phyloP scores from a whole-genome alignment of 148 eudicot genomes.

The Euryodendron excelsum region DNA sequence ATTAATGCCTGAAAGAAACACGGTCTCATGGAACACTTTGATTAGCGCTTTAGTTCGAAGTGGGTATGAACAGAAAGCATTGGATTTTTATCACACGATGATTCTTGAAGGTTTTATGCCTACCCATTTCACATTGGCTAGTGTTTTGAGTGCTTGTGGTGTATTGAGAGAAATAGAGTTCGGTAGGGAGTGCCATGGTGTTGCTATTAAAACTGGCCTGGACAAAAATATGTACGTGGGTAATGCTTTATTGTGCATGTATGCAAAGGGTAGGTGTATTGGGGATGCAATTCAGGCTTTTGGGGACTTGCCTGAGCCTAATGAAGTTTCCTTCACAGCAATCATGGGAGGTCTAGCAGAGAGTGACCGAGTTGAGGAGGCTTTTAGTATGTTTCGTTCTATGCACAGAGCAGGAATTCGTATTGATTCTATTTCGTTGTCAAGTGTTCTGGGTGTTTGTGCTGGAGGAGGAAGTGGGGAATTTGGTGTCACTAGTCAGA shows the following conservation, averaged over 20 bases:
- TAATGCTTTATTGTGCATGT: slow-evolving; percentile 72
- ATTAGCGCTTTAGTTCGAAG: slow-evolving; percentile 49
- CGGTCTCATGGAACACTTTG: slow-evolving; percentile 68
- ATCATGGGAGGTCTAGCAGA: slow-evolving; percentile 62
- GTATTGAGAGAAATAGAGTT: slow-evolving; percentile 31
- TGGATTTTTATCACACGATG: slow-evolving; percentile 50
- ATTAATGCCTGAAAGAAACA: slow-evolving; percentile 65
- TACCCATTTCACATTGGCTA: slow-evolving; percentile 66
- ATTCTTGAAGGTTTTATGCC: slow-evolving; percentile 53
- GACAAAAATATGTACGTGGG: slow-evolving; percentile 59
- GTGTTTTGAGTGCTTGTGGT: slow-evolving; percentile 79
- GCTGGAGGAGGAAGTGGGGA: slow-evolving; percentile 31
- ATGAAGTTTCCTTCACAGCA: slow-evolving; percentile 82
- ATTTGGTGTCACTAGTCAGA: slow-evolving; percentile 16
- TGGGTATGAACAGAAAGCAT: slow-evolving; percentile 43
- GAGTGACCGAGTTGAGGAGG: slow-evolving; percentile 51
- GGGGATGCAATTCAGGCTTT: slow-evolving; percentile 52
- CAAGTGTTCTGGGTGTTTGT: slow-evolving; percentile 61
- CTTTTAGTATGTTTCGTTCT: slow-evolving; percentile 50
- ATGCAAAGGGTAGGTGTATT: slow-evolving; percentile 55
- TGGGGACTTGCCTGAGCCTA: slow-evolving; percentile 52
- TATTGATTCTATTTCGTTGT: slow-evolving; percentile 63
- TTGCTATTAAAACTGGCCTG: slow-evolving; percentile 56
- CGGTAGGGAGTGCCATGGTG: slow-evolving; percentile 61
- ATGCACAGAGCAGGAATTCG: slow-evolving; percentile 46